Percentiles rank a stretch among this genome's conserved stretches.
Conservation (phyloP, 371 early-diverging fungal species). For the Encephalitozoon intestinalis region DNA sequence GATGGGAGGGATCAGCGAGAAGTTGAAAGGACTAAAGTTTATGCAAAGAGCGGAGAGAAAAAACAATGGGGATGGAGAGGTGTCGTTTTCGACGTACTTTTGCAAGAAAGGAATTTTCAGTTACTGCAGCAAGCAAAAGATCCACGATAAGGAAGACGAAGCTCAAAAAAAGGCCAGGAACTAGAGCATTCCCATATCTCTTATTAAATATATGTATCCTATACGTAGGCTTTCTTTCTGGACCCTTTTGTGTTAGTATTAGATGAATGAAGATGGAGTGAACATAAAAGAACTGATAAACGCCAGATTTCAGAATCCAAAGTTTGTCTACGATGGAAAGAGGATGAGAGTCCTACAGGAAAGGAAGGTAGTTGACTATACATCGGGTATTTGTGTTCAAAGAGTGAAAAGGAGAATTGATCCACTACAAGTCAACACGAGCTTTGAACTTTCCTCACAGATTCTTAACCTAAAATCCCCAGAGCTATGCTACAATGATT, state of each 20-base stretch:
- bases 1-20: constrained; percentile 30
- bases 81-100: constrained; percentile 26
- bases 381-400: constrained; percentile 69
- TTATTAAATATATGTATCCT: background rate
- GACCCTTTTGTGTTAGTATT: background rate
- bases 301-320: constrained; percentile 54
- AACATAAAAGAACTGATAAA: constrained; percentile 44
- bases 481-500: constrained; percentile 61
- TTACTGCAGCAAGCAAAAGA: constrained; percentile 14
- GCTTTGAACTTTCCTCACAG: constrained; percentile 29
- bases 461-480: constrained; percentile 24
- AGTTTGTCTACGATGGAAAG: constrained; percentile 66
- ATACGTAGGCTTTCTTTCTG: background rate
- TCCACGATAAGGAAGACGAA: background rate
- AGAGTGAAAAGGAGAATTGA: constrained; percentile 28
- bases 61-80: background rate
- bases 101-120: background rate
- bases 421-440: constrained; percentile 33
- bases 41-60: constrained; percentile 24
- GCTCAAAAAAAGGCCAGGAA: background rate
- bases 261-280: constrained; percentile 2
- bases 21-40: constrained; percentile 27
- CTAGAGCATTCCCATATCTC: background rate
- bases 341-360: constrained; percentile 83
- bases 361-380: constrained; percentile 83